Conservation (phyloP, 2,329 filamentous ascomycete genomes). For the Ophiosphaerella narmari region DNA sequence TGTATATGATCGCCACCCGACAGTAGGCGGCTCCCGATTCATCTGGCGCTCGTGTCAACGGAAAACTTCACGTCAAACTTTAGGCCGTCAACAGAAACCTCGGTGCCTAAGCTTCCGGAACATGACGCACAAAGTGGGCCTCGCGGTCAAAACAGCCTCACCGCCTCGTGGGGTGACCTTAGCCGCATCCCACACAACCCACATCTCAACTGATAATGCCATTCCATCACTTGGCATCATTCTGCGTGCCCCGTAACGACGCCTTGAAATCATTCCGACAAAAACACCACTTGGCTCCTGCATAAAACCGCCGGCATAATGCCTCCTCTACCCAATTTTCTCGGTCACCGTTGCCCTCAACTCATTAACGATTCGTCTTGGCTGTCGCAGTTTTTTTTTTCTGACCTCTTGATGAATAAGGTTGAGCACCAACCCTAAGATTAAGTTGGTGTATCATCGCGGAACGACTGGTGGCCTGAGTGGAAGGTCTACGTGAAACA, state of each 20-base stretch:
- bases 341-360: not conserved
- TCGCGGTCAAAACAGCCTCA: slow-evolving; percentile 31
- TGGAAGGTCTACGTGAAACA: slow-evolving; percentile 20
- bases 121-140: slow-evolving; percentile 30
- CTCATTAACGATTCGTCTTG: not conserved
- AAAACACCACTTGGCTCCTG: slow-evolving; percentile 2
- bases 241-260: not conserved
- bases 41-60: slow-evolving; percentile 25
- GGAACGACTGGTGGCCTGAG: slow-evolving; percentile 4
- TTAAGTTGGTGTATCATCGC: slow-evolving; percentile 1
- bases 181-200: slow-evolving; percentile 32
- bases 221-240: slow-evolving; percentile 12
- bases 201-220: slow-evolving; percentile 14
- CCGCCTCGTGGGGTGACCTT: slow-evolving; percentile 36
- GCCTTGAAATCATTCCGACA: not conserved
- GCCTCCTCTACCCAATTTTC: not conserved
- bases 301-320: slow-evolving; percentile 11
- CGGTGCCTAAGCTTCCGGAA: slow-evolving; percentile 16
- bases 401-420: not conserved
- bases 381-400: too few species aligned
- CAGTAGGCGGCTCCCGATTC: slow-evolving; percentile 30
- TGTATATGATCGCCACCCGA: slow-evolving; percentile 14
- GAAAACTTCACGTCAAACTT: slow-evolving; percentile 18
- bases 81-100: slow-evolving; percentile 19
- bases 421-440: not conserved